Percentiles rank a stretch among this genome's conserved stretches.
These are phyloP conservation scores for Pyrus communis DNA, from an alignment of 306 rosid species.

Conservation along the genomic window DNA sequence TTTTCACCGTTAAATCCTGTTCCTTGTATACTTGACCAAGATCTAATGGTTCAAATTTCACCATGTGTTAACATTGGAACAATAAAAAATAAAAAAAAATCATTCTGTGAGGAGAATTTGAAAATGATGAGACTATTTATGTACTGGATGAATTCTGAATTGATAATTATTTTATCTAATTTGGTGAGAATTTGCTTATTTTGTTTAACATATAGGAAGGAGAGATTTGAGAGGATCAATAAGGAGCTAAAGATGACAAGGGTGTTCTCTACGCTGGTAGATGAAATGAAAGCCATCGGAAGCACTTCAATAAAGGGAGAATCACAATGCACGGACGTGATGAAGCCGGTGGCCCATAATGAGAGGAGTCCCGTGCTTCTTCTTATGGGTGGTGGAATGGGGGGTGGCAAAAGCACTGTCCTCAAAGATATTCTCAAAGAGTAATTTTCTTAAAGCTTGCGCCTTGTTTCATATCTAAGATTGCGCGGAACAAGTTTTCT, in stretches of 20 bases:
- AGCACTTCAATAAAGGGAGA: constrained; percentile 15
- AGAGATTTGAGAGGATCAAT: constrained; percentile 56
- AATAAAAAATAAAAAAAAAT: neutral
- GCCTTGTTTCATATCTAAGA: too few relatives aligned
- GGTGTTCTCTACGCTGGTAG: constrained; percentile 64
- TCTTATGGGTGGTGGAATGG: constrained; percentile 98
- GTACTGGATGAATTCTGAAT: too few relatives aligned
- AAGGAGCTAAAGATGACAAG: constrained; percentile 55
- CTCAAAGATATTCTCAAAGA: constrained; percentile 72
- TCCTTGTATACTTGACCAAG: too few relatives aligned
- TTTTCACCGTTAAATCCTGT: too few relatives aligned
- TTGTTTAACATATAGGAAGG: constrained; percentile 32
- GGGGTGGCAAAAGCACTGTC: constrained; percentile 95
- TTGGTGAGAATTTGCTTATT: too few relatives aligned
- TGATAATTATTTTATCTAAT: too few relatives aligned
- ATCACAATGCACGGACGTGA: constrained; percentile 33
- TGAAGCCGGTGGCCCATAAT: constrained; percentile 41
- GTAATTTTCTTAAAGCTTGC: constrained; percentile 19
- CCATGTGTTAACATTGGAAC: neutral
- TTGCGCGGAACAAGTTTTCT: too few relatives aligned
- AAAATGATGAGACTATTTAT: neutral
- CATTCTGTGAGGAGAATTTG: neutral
- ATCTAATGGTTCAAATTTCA: too few relatives aligned
- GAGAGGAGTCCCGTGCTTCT: constrained; percentile 78
- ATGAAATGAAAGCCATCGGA: constrained; percentile 66